Evolutionary conservation across 2,329 filamentous ascomycete genomes (phyloP).

Genomic region (Metarhizium guizhouense): DNA sequence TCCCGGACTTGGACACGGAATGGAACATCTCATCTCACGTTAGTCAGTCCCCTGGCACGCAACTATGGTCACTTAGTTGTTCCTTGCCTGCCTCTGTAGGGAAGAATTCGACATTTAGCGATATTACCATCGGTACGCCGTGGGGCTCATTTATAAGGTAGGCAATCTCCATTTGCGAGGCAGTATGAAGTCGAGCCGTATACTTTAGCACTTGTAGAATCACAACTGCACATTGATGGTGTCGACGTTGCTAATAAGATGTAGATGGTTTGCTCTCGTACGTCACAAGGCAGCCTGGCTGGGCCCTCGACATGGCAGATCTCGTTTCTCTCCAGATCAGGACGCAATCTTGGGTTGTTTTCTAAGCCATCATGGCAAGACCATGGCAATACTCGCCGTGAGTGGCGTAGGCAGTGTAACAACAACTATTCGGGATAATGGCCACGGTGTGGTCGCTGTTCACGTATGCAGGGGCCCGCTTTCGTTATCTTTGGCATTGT

Average conservation of each 20-base stretch:
- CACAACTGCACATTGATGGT: background rate
- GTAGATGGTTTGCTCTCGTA: slow-evolving; percentile 72
- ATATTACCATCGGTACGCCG: slow-evolving; percentile 53
- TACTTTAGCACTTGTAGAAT: background rate
- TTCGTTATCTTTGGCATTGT: slow-evolving; percentile 1
- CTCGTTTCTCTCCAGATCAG: slow-evolving; percentile 59
- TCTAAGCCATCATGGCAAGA: slow-evolving; percentile 58
- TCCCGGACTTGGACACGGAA: slow-evolving; percentile 47
- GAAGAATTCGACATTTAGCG: slow-evolving; percentile 47
- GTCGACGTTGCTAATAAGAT: background rate
- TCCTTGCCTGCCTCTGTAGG: slow-evolving; percentile 47
- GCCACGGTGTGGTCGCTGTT: slow-evolving; percentile 57
- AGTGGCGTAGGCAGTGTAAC: slow-evolving; percentile 65
- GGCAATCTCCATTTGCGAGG: too few relatives aligned
- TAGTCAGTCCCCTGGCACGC: slow-evolving; percentile 60
- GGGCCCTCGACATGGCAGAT: slow-evolving; percentile 73
- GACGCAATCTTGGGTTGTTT: slow-evolving; percentile 75
- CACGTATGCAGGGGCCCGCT: slow-evolving; percentile 38
- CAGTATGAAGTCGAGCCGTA: too few relatives aligned
- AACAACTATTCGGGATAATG: slow-evolving; percentile 58
- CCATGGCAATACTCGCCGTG: slow-evolving; percentile 69
- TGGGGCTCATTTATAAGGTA: slow-evolving; percentile 47
- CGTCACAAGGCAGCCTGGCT: slow-evolving; percentile 78
- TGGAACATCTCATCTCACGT: slow-evolving; percentile 43
- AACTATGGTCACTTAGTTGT: slow-evolving; percentile 60